Percentiles rank a stretch among this genome's conserved stretches.
Conservation (phyloP, 208 protist genomes). For the Hexamita inflata region DNA sequence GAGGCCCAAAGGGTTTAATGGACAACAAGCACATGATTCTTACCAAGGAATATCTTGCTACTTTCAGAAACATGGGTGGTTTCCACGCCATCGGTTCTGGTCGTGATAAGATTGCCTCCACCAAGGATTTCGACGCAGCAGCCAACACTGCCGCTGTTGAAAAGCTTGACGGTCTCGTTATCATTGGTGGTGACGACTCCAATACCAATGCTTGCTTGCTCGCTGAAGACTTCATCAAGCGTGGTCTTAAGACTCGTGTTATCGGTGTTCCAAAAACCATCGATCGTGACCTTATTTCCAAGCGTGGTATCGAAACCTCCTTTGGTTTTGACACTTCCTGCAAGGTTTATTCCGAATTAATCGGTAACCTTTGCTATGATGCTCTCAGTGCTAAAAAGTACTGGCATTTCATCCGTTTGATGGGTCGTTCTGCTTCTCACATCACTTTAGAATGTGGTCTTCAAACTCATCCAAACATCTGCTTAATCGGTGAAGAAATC, state of each 20-base stretch:
- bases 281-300: conserved; percentile 52
- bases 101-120: conserved; percentile 50
- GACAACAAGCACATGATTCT: conserved; percentile 31
- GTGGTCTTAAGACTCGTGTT: conserved; percentile 33
- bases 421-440: conserved; percentile 55
- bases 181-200: conserved; percentile 54
- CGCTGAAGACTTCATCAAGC: conserved; percentile 45
- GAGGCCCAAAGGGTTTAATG: conserved; percentile 35
- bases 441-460: conserved; percentile 52
- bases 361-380: conserved; percentile 51
- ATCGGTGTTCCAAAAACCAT: conserved; percentile 58
- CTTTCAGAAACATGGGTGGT: conserved; percentile 50
- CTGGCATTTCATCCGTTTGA: conserved; percentile 54
- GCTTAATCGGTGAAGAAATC: conserved; percentile 49
- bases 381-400: conserved; percentile 47
- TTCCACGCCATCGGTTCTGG: conserved; percentile 51
- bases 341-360: conserved; percentile 46
- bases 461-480: conserved; percentile 50
- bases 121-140: conserved; percentile 41
- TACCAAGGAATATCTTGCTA: conserved; percentile 31
- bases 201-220: conserved; percentile 53
- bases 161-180: conserved; percentile 44
- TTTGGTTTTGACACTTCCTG: conserved; percentile 46
- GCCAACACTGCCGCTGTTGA: conserved; percentile 29
- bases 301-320: conserved; percentile 43